Base-by-base conservation (phyloP, 768 basidiomycete species). In the Gloeopeniophorella convolvens region DNA sequence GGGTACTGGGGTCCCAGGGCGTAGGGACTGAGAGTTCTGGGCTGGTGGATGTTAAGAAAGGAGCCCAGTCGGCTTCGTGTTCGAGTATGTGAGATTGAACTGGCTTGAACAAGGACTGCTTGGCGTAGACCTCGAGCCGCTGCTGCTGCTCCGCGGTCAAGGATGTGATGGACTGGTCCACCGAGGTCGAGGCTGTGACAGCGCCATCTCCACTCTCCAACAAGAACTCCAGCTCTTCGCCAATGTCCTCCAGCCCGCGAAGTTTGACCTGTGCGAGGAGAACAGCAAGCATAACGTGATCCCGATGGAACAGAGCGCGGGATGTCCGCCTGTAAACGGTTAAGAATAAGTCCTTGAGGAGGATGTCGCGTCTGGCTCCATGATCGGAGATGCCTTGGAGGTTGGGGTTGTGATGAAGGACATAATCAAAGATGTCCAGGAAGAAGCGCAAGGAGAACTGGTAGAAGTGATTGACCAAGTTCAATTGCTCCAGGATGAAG, bases 401-500 rank as follows among this genome's bases (percentile, higher is more conserved):
- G 64, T 92, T 86, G 10, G 94, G 93, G 63, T 98, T 97, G 60
- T 88, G 84, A 58, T 87, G 85, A 7, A 98, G 78, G 50, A 95
- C 82, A 60, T 87, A 90, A 69, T 98, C 91, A 69, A 99, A 99
- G 62, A 97, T 95, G 65, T 96, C 95, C 51, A 98, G 78, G 86
- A 99, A 99, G 77, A 95, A 97, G 24, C 76, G 85, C 39, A 99
- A 77, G 2, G 96, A 98, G 75, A 99, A 99, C 66, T 97, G 91
- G 63, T 99, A 99, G 73, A 98, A 98, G 68, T 96, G 95, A 63
- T 95, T 91, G 71, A 97, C 80, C 45, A 86, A 76, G 64, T 90
- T 86, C 42, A 98, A 77, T 62, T 97, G 93, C 62, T 98, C 95
- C 60, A 99, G 73, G 51, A 95, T 87, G 71, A 99, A 99, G 79